Evolutionary conservation across 2,329 filamentous ascomycete species (phyloP).

Genomic region (Neonectria faginata): DNA sequence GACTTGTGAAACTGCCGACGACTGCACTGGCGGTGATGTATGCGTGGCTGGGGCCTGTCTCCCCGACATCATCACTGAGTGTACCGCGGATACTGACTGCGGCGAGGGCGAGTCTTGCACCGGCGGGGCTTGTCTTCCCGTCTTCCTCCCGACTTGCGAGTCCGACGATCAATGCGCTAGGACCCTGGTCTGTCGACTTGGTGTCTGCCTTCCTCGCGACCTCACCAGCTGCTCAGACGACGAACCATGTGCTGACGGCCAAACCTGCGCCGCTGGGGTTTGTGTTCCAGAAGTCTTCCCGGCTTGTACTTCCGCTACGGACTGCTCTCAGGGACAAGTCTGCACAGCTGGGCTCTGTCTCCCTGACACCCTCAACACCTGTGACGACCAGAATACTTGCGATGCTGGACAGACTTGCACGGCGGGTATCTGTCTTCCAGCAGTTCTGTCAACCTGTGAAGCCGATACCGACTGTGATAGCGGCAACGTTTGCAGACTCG

Average conservation of each 20-base stretch:
- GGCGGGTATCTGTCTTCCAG: constrained; percentile 8
- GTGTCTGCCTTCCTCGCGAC: constrained; percentile 21
- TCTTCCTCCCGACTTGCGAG: constrained; percentile 12
- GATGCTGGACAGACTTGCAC: constrained; percentile 12
- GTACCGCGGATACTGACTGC: constrained; percentile 1
- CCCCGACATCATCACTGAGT: constrained; percentile 12
- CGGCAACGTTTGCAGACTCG: constrained; percentile 15
- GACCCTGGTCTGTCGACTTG: constrained; percentile 15
- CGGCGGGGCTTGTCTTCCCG: constrained; percentile 6
- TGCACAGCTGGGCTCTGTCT: constrained; percentile 22
- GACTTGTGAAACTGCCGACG: neutral
- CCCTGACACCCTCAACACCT: constrained; percentile 4
- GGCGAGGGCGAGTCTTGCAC: constrained; percentile 1
- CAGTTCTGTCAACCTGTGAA: neutral
- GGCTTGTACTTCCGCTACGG: neutral
- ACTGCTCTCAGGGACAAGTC: constrained; percentile 12
- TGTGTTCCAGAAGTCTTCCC: constrained; percentile 16
- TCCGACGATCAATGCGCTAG: constrained; percentile 11
- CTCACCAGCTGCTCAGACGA: constrained; percentile 6
- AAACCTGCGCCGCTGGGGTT: constrained; percentile 19
- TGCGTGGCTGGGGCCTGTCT: constrained; percentile 20
- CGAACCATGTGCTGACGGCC: neutral
- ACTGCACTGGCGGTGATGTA: constrained; percentile 1
- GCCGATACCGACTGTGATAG: constrained; percentile 3
- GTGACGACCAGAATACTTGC: constrained; percentile 2